Percentiles rank a stretch among this genome's conserved stretches.
These are phyloP conservation scores for Ogataea sp. DNA, from an alignment of 805 yeast genomes.

Conservation along the genomic window DNA sequence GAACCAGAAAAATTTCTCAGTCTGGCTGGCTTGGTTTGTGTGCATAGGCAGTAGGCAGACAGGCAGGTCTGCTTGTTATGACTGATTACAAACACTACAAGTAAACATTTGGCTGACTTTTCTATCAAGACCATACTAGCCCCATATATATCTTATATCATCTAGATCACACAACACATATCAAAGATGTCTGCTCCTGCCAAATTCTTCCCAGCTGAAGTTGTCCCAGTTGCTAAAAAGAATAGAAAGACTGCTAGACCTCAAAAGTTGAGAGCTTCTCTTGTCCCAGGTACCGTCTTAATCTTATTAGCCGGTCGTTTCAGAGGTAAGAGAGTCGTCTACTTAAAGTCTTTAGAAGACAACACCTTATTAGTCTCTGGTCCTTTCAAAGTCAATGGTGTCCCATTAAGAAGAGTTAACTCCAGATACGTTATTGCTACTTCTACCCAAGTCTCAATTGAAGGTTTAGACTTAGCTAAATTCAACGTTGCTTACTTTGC, in stretches of 20 bases:
- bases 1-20: not conserved
- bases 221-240: slow-evolving; percentile 79
- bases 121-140: no score
- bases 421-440: slow-evolving; percentile 99
- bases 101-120: no score
- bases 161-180: not conserved
- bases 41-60: no score
- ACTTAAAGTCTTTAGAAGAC: slow-evolving; percentile 94
- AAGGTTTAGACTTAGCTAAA: slow-evolving; percentile 77
- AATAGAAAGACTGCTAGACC: slow-evolving; percentile 90
- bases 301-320: slow-evolving; percentile 98
- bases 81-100: no score
- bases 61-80: no score
- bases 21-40: no score
- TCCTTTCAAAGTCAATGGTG: slow-evolving; percentile 99
- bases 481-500: slow-evolving; percentile 94
- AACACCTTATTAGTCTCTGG: slow-evolving; percentile 96
- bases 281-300: slow-evolving; percentile 38
- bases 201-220: slow-evolving; percentile 92
- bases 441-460: slow-evolving; percentile 80
- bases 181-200: slow-evolving; percentile 23
- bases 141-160: no score
- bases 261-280: slow-evolving; percentile 83
- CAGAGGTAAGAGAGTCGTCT: slow-evolving; percentile 99
- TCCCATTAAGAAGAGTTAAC: slow-evolving; percentile 98